These are phyloP conservation scores for Aurinia saxatilis DNA, from an alignment of 345 rosid genomes.

Conservation along the genomic window DNA sequence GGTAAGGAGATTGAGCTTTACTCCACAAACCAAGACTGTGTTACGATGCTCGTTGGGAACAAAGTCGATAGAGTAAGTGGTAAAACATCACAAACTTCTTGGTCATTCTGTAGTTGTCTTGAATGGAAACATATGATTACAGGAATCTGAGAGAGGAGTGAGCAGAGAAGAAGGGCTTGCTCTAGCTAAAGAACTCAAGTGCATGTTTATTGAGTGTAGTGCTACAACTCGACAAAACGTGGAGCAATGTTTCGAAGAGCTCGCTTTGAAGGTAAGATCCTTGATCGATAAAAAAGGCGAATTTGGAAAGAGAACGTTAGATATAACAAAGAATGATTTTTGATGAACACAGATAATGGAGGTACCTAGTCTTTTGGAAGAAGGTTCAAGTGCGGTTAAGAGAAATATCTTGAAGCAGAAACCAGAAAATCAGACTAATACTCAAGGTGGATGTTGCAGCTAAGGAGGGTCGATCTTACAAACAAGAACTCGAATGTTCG, in stretches of 20 bases:
- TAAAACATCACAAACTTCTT: too few species aligned
- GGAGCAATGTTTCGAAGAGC: constrained; percentile 83
- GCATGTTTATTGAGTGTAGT: constrained; percentile 81
- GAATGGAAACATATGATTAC: constrained; percentile 22
- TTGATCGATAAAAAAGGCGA: not conserved
- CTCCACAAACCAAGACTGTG: constrained; percentile 70
- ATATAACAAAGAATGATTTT: not conserved
- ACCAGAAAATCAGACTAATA: constrained; percentile 41
- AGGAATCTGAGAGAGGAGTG: constrained; percentile 87
- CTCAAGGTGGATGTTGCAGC: constrained; percentile 46
- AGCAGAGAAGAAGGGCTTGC: constrained; percentile 80
- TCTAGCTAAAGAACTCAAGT: constrained; percentile 69
- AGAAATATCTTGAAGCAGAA: constrained; percentile 67
- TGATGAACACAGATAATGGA: constrained; percentile 74
- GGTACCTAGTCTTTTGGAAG: constrained; percentile 84
- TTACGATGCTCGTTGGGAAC: constrained; percentile 94
- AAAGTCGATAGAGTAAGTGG: constrained; percentile 79
- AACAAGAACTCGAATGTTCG: not conserved
- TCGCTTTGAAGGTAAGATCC: constrained; percentile 69
- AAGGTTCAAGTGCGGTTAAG: constrained; percentile 72
- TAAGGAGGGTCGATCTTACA: constrained; percentile 16
- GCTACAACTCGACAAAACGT: constrained; percentile 86
- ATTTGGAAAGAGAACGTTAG: not conserved
- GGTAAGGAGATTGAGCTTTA: constrained; percentile 86
- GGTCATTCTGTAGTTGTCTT: not conserved